Evolutionary conservation across 257 asterid genomes (phyloP).

Genomic region (Nicotiana noctiflora): DNA sequence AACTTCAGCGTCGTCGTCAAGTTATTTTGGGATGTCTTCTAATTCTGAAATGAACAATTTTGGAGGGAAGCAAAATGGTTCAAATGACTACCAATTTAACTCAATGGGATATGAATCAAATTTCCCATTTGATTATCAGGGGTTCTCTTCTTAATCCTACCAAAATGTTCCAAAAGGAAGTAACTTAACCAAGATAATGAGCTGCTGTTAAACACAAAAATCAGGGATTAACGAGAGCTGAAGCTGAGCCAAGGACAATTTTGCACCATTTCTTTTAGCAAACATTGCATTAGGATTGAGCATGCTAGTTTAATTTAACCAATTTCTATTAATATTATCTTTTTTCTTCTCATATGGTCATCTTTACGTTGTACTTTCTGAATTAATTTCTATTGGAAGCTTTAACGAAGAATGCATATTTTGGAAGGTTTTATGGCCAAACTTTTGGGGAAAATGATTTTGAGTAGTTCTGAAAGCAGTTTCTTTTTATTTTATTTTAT

Average conservation of each 20-base stretch:
- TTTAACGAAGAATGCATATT: too few species aligned
- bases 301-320: not conserved
- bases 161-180: not conserved
- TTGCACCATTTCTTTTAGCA: not conserved
- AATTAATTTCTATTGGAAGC: not conserved
- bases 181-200: not conserved
- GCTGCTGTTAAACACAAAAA: not conserved
- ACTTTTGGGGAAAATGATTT: too few species aligned
- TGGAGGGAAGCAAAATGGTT: conserved; percentile 15
- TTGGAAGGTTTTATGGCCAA: too few species aligned
- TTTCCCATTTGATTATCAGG: conserved; percentile 26
- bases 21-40: not conserved
- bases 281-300: not conserved
- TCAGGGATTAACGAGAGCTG: not conserved
- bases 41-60: conserved; percentile 7
- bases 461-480: too few species aligned
- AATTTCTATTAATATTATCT: not conserved
- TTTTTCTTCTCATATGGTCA: not conserved
- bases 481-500: too few species aligned
- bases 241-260: not conserved
- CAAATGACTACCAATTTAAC: conserved; percentile 19
- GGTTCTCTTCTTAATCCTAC: conserved; percentile 20
- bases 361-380: not conserved
- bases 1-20: not conserved
- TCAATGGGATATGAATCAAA: conserved; percentile 32